Percentiles rank a stretch among this genome's conserved stretches.
Evolutionary conservation across 2,329 filamentous ascomycete genomes (phyloP).

Genomic region (Macroventuria anomochaeta): DNA sequence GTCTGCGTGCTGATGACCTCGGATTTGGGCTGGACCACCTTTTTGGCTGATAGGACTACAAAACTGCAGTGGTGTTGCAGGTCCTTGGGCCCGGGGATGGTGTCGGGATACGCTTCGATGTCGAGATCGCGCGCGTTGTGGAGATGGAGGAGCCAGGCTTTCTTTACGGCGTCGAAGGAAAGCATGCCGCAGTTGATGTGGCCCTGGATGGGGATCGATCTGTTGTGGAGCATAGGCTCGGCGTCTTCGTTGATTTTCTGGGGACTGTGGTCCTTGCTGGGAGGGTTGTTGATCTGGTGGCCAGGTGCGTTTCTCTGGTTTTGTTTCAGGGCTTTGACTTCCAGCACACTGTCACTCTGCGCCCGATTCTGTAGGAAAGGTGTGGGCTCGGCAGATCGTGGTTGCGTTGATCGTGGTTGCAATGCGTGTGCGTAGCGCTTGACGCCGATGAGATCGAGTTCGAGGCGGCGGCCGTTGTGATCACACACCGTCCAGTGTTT

Average conservation of each 20-base stretch:
- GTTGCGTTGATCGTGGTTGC: too few species aligned
- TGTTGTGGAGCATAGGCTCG: conserved; percentile 21
- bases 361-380: conserved; percentile 11
- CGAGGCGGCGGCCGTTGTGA: conserved; percentile 18
- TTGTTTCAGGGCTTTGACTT: conserved; percentile 11
- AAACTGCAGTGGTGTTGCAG: conserved; percentile 10
- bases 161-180: background rate
- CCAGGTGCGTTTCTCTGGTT: background rate
- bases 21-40: background rate
- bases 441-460: conserved; percentile 21
- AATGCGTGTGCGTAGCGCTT: background rate
- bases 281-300: too few species aligned
- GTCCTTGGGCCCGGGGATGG: conserved; percentile 10
- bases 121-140: background rate
- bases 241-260: conserved; percentile 12
- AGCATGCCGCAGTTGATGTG: conserved; percentile 21
- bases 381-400: background rate
- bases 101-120: conserved; percentile 28
- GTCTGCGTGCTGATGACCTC: too few species aligned
- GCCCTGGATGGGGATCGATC: conserved; percentile 26
- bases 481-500: conserved; percentile 22
- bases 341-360: conserved; percentile 20
- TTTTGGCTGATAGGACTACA: conserved; percentile 27
- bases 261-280: background rate
- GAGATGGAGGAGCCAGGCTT: conserved; percentile 17